Evolutionary conservation across 1,284 basidiomycete genomes (phyloP).

Genomic region (Marasmius sp.): DNA sequence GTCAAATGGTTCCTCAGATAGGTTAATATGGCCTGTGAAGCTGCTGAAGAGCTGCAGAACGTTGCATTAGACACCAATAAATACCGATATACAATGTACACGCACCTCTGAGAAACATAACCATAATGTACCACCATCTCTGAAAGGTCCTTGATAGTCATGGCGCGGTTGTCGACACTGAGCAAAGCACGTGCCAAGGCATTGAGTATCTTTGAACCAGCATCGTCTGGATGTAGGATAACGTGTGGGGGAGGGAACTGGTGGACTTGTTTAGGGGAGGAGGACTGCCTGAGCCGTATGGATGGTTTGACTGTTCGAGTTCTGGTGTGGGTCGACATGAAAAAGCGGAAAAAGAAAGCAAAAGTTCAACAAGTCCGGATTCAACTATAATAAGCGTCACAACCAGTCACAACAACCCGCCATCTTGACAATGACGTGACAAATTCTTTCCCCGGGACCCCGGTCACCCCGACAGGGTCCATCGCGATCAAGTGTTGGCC

Average conservation of each 20-base stretch:
- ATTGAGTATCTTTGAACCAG: slow-evolving; percentile 64
- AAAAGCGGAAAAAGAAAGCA: slow-evolving; percentile 5
- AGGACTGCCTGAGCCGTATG: slow-evolving; percentile 13
- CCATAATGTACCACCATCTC: slow-evolving; percentile 65
- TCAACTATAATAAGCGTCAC: background rate
- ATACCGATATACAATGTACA: slow-evolving; percentile 17
- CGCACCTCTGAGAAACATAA: slow-evolving; percentile 72
- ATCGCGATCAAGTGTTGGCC: background rate
- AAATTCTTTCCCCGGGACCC: background rate
- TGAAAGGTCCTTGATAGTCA: slow-evolving; percentile 81
- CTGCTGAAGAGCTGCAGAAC: slow-evolving; percentile 60
- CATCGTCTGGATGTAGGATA: slow-evolving; percentile 71
- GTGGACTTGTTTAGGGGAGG: slow-evolving; percentile 13
- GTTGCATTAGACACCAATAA: slow-evolving; percentile 17
- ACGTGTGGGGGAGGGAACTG: slow-evolving; percentile 62
- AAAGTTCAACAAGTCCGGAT: background rate
- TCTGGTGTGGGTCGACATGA: slow-evolving; percentile 11
- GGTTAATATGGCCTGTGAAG: slow-evolving; percentile 75
- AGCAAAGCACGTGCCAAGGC: slow-evolving; percentile 71
- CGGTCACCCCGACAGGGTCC: background rate
- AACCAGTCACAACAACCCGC: too few species aligned
- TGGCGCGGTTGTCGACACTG: slow-evolving; percentile 74
- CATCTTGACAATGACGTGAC: background rate
- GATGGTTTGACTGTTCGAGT: slow-evolving; percentile 13
- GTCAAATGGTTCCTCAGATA: slow-evolving; percentile 71